Conservation (phyloP, 305 asterid species). For the Solanum hybrid region DNA sequence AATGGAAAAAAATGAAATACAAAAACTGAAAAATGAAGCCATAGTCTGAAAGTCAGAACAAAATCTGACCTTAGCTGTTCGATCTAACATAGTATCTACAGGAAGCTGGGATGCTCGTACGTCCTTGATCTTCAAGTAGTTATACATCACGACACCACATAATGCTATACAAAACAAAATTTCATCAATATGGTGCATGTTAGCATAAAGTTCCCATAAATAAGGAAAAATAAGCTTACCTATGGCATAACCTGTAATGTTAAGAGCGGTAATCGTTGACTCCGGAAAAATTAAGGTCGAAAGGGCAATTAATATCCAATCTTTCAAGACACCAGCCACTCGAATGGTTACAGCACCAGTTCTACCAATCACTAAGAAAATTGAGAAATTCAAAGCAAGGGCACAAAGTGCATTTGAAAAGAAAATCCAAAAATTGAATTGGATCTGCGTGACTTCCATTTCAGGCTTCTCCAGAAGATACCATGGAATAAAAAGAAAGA, state of each 20-base stretch:
- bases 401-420: conserved; percentile 97
- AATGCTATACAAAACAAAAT: conserved; percentile 43
- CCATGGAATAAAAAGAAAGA: conserved; percentile 95
- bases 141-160: conserved; percentile 68
- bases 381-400: conserved; percentile 91
- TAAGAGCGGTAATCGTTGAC: conserved; percentile 74
- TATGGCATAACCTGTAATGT: conserved; percentile 87
- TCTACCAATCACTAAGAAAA: conserved; percentile 92
- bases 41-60: background rate
- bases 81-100: conserved; percentile 34
- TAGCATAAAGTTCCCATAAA: background rate
- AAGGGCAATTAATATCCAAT: conserved; percentile 96
- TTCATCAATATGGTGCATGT: background rate
- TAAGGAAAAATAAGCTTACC: conserved; percentile 36
- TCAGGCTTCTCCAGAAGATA: conserved; percentile 92
- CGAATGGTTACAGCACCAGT: conserved; percentile 97
- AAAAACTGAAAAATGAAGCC: background rate
- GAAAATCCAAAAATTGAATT: conserved; percentile 89
- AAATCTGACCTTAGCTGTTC: conserved; percentile 37
- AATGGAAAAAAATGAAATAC: background rate
- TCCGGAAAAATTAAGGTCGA: conserved; percentile 92
- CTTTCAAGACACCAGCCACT: conserved; percentile 96
- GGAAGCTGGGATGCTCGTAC: conserved; percentile 38
- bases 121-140: conserved; percentile 50
- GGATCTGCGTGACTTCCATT: conserved; percentile 83